Base-by-base conservation (phyloP, 805 yeast species). In the Metschnikowia kofuensis region DNA sequence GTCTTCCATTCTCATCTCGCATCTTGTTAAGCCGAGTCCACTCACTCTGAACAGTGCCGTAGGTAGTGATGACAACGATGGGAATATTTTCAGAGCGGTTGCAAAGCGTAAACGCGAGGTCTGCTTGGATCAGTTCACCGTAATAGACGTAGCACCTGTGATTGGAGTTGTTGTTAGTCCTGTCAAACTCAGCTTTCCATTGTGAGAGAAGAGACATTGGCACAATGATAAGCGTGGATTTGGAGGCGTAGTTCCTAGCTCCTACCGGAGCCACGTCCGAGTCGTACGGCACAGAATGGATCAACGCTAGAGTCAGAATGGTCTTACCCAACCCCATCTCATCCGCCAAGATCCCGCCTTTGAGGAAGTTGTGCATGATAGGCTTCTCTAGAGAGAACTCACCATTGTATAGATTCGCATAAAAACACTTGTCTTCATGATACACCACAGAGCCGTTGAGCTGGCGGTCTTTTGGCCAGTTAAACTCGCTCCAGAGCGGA, bases 241-340 rank as follows among this genome's bases (percentile, higher is more conserved):
- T 75, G 29, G 70, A 72, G 0, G 96, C 96, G 65, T 84, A 86
- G 2, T 72, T 68, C 7, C 49, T 53, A 26, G 42, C 35, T 58
- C 64, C 44, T 36, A 38, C 32, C 29, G 49, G 38, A 12, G 51
- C 42, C 36, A 45, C 34, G 7, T 53, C 52, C 12, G 62, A 48
- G 58, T 86, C 91, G 40, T 57, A 63, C 0, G 89, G 87, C 9
- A 77, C 83, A 0, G 88, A 76, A 48, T 85, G 80, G 11, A 91
- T 74, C 42, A 92, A 67, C 0, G 97, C 78, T 45, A 89, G 66
- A 0, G 96, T 82, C 1, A 96, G 86, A 26, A 91, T 86, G 0
- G 98, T 91, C 62, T 91, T 91, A 38, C 98, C 98, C 8, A 91
- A 73, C 0, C 98, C 98, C 98, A 91, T 91, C 64, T 91, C 98